A percentile compares a stretch with the other conserved stretches of the same genome.
These are phyloP conservation scores for Rhodamnia rubescens DNA, from an alignment of 345 rosid species.

Conservation along the genomic window DNA sequence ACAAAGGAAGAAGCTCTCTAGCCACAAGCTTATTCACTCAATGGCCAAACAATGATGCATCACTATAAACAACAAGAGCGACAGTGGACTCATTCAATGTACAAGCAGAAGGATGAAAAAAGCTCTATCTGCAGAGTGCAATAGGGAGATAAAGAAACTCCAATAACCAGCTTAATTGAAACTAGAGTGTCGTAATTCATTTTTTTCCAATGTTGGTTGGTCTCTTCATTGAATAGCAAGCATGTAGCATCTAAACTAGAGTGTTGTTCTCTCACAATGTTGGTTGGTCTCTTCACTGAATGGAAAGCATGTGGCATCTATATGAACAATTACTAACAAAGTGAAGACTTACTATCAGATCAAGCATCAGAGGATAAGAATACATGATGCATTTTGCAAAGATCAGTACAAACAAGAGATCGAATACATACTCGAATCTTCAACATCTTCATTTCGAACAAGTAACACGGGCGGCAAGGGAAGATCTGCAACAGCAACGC, in stretches of 20 bases:
- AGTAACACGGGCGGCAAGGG: conserved; percentile 66
- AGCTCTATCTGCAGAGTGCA: background rate
- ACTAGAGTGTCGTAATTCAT: background rate
- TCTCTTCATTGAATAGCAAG: no score
- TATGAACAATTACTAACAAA: background rate
- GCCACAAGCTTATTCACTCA: background rate
- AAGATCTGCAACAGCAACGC: conserved; percentile 41
- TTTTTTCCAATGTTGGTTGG: background rate
- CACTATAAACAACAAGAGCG: background rate
- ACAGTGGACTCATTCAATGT: background rate
- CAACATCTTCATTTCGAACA: conserved; percentile 71
- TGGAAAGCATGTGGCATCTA: background rate
- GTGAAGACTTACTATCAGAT: background rate
- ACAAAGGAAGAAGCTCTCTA: background rate
- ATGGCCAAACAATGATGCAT: background rate
- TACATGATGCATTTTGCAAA: background rate
- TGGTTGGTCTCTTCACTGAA: background rate
- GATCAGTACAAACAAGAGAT: background rate
- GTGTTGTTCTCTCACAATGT: background rate
- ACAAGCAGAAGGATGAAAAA: background rate
- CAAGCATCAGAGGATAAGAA: background rate
- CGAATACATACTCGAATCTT: conserved; percentile 67
- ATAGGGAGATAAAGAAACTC: background rate
- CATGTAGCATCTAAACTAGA: no score
- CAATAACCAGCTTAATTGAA: background rate